phyloP scores from a whole-genome alignment of 169 alveolate genomes.

The Plasmodium vivax region DNA sequence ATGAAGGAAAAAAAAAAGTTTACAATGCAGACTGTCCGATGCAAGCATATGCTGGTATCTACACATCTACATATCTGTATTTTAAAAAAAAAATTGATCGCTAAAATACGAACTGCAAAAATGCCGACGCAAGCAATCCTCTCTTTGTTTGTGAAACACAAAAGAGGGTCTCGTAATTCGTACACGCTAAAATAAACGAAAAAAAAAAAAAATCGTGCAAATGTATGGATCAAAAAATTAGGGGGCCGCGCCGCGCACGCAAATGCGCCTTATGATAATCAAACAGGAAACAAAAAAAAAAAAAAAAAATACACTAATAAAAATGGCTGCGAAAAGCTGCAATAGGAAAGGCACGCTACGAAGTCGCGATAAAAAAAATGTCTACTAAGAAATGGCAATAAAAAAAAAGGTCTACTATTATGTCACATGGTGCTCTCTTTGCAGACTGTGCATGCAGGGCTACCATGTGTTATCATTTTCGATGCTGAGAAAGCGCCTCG shows the following conservation, averaged over 20 bases:
- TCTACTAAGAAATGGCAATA: background rate
- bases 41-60: constrained; percentile 3
- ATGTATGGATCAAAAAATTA: background rate
- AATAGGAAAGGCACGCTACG: background rate
- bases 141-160: background rate
- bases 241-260: background rate
- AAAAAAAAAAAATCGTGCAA: background rate
- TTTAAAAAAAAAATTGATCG: constrained; percentile 5
- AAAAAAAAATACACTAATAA: constrained; percentile 9
- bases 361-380: background rate
- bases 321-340: background rate
- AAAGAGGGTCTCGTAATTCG: constrained; percentile 22
- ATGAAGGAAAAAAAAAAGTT: background rate
- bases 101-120: constrained; percentile 1
- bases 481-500: background rate
- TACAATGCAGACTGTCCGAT: background rate
- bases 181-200: background rate
- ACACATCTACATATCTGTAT: background rate
- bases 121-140: background rate
- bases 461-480: background rate
- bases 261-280: background rate
- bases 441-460: background rate
- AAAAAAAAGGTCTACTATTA: background rate
- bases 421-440: constrained; percentile 9
- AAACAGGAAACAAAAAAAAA: background rate